These are phyloP conservation scores for Pichia phayaonensis DNA, from an alignment of 805 yeast species.

Conservation along the genomic window DNA sequence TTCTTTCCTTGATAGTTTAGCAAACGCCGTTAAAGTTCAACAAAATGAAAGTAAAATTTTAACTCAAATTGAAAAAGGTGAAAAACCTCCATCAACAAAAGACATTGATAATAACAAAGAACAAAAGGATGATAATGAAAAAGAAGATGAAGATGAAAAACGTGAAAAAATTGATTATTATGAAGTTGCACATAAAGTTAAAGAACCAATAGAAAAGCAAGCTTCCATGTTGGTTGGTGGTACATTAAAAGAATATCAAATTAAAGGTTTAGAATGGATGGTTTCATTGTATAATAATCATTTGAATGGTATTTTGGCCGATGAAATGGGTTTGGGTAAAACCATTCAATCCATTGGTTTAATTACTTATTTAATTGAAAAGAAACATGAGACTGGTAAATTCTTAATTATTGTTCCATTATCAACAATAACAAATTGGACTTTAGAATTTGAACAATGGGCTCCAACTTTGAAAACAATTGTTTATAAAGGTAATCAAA, in stretches of 20 bases:
- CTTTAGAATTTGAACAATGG: slow-evolving; percentile 80
- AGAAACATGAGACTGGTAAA: slow-evolving; percentile 58
- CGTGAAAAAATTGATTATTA: slow-evolving; percentile 69
- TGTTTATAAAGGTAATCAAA: slow-evolving; percentile 72
- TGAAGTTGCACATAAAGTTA: slow-evolving; percentile 70
- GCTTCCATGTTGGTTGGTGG: slow-evolving; percentile 73
- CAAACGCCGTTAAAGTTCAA: slow-evolving; percentile 72
- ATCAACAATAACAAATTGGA: slow-evolving; percentile 82
- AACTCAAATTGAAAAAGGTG: slow-evolving; percentile 23
- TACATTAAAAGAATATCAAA: slow-evolving; percentile 66
- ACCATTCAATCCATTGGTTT: slow-evolving; percentile 74
- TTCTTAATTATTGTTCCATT: slow-evolving; percentile 77
- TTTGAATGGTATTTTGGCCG: slow-evolving; percentile 57
- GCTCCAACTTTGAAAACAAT: slow-evolving; percentile 71
- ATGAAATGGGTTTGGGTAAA: slow-evolving; percentile 64
- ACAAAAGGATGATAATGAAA: slow-evolving; percentile 5
- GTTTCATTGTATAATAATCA: slow-evolving; percentile 54
- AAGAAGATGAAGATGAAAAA: slow-evolving; percentile 30
- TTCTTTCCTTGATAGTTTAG: slow-evolving; percentile 65
- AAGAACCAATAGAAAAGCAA: slow-evolving; percentile 59
- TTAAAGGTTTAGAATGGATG: slow-evolving; percentile 62
- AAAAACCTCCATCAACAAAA: slow-evolving; percentile 9
- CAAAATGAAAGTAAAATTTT: slow-evolving; percentile 45
- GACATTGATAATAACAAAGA: slow-evolving; percentile 15
- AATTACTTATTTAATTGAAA: slow-evolving; percentile 61